These are phyloP conservation scores for Acanthamoeba rhysodes DNA, from an alignment of 208 protist genomes.

Conservation along the genomic window DNA sequence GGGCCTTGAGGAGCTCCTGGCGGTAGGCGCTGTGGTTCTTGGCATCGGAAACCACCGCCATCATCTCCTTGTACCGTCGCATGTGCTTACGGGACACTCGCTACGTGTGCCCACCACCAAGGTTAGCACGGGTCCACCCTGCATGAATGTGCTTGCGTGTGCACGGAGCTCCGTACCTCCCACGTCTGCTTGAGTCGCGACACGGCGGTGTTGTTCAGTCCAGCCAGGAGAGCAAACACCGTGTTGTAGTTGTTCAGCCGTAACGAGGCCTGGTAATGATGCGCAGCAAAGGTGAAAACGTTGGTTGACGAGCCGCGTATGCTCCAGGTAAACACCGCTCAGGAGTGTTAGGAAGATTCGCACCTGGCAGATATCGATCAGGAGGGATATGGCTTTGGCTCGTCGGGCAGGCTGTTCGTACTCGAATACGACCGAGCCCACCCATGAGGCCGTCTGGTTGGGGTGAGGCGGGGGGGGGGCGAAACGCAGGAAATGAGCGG, in stretches of 20 bases:
- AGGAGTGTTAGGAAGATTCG: neutral
- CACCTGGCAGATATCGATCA: constrained; percentile 64
- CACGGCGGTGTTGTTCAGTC: constrained; percentile 58
- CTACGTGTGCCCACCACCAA: neutral
- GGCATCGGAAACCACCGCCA: constrained; percentile 5
- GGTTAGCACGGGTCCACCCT: neutral
- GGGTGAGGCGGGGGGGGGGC: neutral
- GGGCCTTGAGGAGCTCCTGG: constrained; percentile 35
- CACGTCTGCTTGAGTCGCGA: constrained; percentile 38
- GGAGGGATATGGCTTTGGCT: neutral
- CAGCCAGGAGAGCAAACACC: constrained; percentile 41
- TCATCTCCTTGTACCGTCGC: constrained; percentile 32
- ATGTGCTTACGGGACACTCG: constrained; percentile 12
- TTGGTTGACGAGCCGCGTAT: too few species aligned
- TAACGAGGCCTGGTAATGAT: neutral
- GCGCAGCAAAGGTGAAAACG: too few species aligned
- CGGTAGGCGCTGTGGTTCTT: constrained; percentile 54
- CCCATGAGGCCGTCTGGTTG: constrained; percentile 28
- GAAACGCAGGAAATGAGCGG: too few species aligned
- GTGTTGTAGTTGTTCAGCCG: constrained; percentile 43
- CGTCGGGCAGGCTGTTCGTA: neutral
- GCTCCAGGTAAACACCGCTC: neutral
- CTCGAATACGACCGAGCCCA: constrained; percentile 17
- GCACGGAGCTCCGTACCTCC: neutral
- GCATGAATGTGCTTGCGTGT: too few species aligned